Evolutionary conservation across 352 stramenopile species (phyloP).

Genomic region (Phytophthora litchii): DNA sequence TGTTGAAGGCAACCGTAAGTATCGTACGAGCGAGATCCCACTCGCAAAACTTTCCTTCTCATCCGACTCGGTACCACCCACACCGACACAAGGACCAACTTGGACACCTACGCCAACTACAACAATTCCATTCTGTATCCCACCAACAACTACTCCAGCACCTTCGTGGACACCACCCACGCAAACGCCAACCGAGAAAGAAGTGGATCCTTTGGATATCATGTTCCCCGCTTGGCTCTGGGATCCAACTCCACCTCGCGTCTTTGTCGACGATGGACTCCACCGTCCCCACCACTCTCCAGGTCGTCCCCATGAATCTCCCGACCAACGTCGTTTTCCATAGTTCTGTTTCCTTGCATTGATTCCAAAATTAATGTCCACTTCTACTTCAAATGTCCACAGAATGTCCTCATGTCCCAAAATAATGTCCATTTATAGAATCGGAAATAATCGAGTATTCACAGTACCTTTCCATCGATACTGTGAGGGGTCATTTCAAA

Average conservation of each 20-base stretch:
- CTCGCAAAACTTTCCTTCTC: conserved; percentile 1
- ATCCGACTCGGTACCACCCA: too few species aligned
- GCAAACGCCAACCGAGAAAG: background rate
- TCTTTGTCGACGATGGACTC: conserved; percentile 14
- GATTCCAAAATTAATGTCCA: too few species aligned
- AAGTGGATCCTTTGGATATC: conserved; percentile 9
- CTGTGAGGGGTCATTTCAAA: conserved; percentile 6
- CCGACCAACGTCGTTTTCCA: background rate
- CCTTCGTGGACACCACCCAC: conserved; percentile 9
- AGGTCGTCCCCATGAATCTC: background rate
- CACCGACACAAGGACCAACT: background rate
- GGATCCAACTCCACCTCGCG: conserved; percentile 5
- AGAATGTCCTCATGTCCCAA: too few species aligned
- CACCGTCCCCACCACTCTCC: too few species aligned
- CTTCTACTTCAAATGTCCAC: too few species aligned
- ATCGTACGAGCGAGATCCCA: conserved; percentile 6
- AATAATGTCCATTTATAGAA: conserved; percentile 9
- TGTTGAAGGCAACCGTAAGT: background rate
- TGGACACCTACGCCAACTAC: too few species aligned
- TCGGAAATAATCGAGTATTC: background rate
- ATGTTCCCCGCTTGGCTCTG: conserved; percentile 27
- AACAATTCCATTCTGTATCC: too few species aligned
- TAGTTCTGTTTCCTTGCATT: conserved; percentile 1
- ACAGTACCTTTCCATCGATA: background rate
- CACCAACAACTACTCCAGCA: background rate